Evolutionary conservation across 1,139 yeast species (phyloP).

Genomic region (Blastobotrys malaysiensis): DNA sequence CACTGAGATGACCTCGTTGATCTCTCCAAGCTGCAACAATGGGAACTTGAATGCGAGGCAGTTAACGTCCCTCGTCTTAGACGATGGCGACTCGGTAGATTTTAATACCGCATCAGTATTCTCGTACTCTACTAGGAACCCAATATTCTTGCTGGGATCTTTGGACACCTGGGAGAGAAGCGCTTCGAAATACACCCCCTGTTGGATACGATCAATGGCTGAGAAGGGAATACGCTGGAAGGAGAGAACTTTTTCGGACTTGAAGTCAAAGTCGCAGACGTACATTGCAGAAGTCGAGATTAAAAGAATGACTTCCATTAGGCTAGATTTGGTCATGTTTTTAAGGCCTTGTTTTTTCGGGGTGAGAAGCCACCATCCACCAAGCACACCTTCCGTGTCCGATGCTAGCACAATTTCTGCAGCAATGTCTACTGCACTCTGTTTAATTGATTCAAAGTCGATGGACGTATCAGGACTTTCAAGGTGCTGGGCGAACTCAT

Average conservation of each 20-base stretch:
- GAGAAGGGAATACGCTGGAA: conserved; percentile 18
- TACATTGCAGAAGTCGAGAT: conserved; percentile 21
- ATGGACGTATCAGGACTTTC: conserved; percentile 33
- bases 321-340: conserved; percentile 16
- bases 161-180: conserved; percentile 28
- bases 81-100: not conserved
- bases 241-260: conserved; percentile 21
- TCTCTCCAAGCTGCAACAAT: conserved; percentile 17
- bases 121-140: conserved; percentile 23
- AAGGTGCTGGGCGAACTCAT: conserved; percentile 36
- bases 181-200: conserved; percentile 21
- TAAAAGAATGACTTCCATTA: conserved; percentile 20
- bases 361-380: conserved; percentile 24
- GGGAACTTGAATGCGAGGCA: conserved; percentile 31
- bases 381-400: conserved; percentile 17
- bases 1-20: conserved; percentile 25
- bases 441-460: conserved; percentile 23
- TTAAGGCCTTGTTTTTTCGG: conserved; percentile 12
- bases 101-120: conserved; percentile 17
- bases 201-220: conserved; percentile 15
- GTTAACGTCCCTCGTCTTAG: not conserved
- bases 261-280: conserved; percentile 22
- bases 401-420: conserved; percentile 18
- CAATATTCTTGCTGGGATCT: conserved; percentile 19
- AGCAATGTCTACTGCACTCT: conserved; percentile 23